Conservation (phyloP, 2,329 filamentous ascomycete species). For the Alternaria rosae region DNA sequence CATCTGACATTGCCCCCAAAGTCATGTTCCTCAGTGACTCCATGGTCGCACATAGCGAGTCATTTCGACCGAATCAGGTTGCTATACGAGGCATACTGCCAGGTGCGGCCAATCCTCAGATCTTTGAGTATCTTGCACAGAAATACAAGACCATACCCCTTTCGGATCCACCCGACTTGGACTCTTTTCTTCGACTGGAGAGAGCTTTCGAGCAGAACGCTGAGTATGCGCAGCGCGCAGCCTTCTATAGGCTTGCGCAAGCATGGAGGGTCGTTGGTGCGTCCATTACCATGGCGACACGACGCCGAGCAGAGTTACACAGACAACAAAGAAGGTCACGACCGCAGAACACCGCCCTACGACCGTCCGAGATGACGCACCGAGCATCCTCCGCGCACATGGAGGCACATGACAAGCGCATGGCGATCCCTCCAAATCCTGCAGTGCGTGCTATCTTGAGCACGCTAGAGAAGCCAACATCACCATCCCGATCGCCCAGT, state of each 20-base stretch:
- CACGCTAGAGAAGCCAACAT: slow-evolving; percentile 42
- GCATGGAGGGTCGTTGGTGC: slow-evolving; percentile 66
- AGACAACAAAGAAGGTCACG: slow-evolving; percentile 34
- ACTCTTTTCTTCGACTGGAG: slow-evolving; percentile 45
- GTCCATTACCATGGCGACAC: slow-evolving; percentile 59
- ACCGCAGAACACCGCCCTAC: slow-evolving; percentile 23
- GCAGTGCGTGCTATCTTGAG: slow-evolving; percentile 44
- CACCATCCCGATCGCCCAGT: slow-evolving; percentile 38
- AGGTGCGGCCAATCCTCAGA: slow-evolving; percentile 49
- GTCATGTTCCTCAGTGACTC: slow-evolving; percentile 62
- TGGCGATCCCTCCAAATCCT: slow-evolving; percentile 33
- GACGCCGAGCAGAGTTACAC: slow-evolving; percentile 45
- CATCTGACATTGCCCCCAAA: slow-evolving; percentile 55
- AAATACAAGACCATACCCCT: slow-evolving; percentile 54
- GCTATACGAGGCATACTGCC: slow-evolving; percentile 60
- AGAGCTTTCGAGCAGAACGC: slow-evolving; percentile 63
- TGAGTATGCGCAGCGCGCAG: slow-evolving; percentile 59
- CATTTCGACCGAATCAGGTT: slow-evolving; percentile 53
- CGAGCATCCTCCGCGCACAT: slow-evolving; percentile 23
- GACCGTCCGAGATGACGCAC: slow-evolving; percentile 12
- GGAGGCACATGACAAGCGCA: slow-evolving; percentile 32
- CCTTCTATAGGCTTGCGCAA: slow-evolving; percentile 61
- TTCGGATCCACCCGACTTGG: slow-evolving; percentile 48
- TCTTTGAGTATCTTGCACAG: slow-evolving; percentile 54
- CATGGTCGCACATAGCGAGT: slow-evolving; percentile 53